Evolutionary conservation across 768 basidiomycete species (phyloP).

Genomic region (Pulveroboletus sp.): DNA sequence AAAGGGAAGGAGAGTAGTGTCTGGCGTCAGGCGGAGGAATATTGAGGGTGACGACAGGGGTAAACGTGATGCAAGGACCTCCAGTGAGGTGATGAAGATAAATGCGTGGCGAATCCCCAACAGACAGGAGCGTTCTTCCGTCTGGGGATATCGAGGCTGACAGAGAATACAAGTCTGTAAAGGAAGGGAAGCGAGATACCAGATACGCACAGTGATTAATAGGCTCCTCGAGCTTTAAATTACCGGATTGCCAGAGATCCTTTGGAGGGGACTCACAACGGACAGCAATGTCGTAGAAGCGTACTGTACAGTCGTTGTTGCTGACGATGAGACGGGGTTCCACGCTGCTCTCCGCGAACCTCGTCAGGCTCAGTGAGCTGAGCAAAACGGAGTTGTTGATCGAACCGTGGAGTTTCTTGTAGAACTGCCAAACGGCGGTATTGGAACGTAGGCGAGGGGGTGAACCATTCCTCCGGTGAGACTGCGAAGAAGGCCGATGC

Average conservation of each 20-base stretch:
- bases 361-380: conserved; percentile 59
- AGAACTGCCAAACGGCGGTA: conserved; percentile 50
- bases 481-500: conserved; percentile 31
- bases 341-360: conserved; percentile 58
- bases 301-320: conserved; percentile 83
- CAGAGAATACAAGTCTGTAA: conserved; percentile 9
- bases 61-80: conserved; percentile 57
- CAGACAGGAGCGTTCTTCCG: conserved; percentile 80
- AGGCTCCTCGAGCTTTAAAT: conserved; percentile 59
- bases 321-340: conserved; percentile 80
- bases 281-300: conserved; percentile 73
- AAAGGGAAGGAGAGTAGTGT: conserved; percentile 41
- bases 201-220: conserved; percentile 74
- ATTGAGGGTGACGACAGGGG: conserved; percentile 64
- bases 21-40: conserved; percentile 56
- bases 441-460: conserved; percentile 10
- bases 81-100: conserved; percentile 78
- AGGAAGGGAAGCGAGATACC: not conserved
- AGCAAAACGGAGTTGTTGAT: conserved; percentile 82
- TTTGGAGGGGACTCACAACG: conserved; percentile 42
- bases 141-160: conserved; percentile 89
- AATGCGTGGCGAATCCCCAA: conserved; percentile 87
- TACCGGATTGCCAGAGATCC: conserved; percentile 48
- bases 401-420: conserved; percentile 53
- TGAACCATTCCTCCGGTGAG: conserved; percentile 14